phyloP scores from a whole-genome alignment of 1,284 basidiomycete species.

The Leccinum fuscescens region DNA sequence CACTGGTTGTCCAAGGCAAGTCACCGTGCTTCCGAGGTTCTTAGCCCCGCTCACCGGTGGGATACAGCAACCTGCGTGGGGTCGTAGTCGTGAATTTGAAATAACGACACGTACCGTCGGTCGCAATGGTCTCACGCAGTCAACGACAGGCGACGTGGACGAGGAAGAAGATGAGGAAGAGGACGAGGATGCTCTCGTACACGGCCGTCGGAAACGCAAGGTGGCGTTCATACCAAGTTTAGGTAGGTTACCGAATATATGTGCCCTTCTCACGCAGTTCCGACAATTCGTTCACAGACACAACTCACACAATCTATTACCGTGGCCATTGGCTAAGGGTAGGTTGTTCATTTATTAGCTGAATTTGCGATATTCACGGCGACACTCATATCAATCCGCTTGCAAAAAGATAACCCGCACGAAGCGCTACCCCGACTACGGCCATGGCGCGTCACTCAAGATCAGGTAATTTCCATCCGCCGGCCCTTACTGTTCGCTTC shows the following conservation, averaged over 20 bases:
- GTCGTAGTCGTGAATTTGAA: slow-evolving; percentile 79
- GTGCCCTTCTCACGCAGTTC: slow-evolving; percentile 23
- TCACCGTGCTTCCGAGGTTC: not conserved
- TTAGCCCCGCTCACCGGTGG: not conserved
- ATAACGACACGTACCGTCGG: slow-evolving; percentile 74
- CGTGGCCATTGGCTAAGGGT: slow-evolving; percentile 83
- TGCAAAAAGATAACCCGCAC: slow-evolving; percentile 68
- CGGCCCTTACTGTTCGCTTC: not conserved
- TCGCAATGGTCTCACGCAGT: slow-evolving; percentile 59
- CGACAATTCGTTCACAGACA: slow-evolving; percentile 48
- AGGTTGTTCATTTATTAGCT: slow-evolving; percentile 27
- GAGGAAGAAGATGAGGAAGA: slow-evolving; percentile 71
- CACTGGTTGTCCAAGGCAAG: slow-evolving; percentile 78
- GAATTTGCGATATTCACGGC: slow-evolving; percentile 19
- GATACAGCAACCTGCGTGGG: slow-evolving; percentile 77
- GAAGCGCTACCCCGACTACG: slow-evolving; percentile 71
- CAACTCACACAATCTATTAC: slow-evolving; percentile 83
- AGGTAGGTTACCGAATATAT: slow-evolving; percentile 45
- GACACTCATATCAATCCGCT: slow-evolving; percentile 26
- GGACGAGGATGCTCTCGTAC: slow-evolving; percentile 48
- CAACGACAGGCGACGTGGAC: slow-evolving; percentile 71
- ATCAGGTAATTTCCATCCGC: slow-evolving; percentile 54
- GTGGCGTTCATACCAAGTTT: slow-evolving; percentile 74
- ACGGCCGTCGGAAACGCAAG: slow-evolving; percentile 70
- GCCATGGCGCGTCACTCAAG: slow-evolving; percentile 66